Conservation (phyloP, 805 yeast genomes). For the Wickerhamomyces subpelliculosus region DNA sequence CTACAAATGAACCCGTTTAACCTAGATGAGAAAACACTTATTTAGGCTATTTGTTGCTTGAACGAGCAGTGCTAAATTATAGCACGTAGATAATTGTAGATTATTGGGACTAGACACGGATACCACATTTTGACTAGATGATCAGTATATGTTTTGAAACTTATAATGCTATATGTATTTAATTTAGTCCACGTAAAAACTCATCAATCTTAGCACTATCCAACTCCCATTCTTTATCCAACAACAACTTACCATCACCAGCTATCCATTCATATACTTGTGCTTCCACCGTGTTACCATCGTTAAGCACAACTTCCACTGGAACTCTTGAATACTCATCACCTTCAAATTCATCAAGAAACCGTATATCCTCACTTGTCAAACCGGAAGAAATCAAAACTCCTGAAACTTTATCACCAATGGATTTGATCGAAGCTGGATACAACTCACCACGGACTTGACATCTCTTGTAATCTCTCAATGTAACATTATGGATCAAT, state of each 20-base stretch:
- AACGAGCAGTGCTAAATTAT: no score
- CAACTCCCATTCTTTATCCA: no score
- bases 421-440: slow-evolving; percentile 8
- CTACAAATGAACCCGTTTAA: no score
- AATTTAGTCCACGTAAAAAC: no score
- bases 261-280: slow-evolving; percentile 15
- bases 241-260: neutral
- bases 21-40: no score
- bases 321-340: slow-evolving; percentile 13
- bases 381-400: slow-evolving; percentile 10
- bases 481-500: neutral
- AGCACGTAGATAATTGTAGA: no score
- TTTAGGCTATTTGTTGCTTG: no score
- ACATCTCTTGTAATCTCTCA: slow-evolving; percentile 4
- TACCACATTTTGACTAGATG: no score
- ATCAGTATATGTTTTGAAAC: no score
- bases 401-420: slow-evolving; percentile 8
- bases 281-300: neutral
- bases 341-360: slow-evolving; percentile 17
- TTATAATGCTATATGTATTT: no score
- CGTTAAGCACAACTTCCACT: neutral
- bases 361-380: slow-evolving; percentile 3
- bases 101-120: no score
- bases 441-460: slow-evolving; percentile 10
- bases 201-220: no score